These are phyloP conservation scores for Debaryomycetaceae sp. DNA, from an alignment of 1,139 yeast species.

Conservation along the genomic window DNA sequence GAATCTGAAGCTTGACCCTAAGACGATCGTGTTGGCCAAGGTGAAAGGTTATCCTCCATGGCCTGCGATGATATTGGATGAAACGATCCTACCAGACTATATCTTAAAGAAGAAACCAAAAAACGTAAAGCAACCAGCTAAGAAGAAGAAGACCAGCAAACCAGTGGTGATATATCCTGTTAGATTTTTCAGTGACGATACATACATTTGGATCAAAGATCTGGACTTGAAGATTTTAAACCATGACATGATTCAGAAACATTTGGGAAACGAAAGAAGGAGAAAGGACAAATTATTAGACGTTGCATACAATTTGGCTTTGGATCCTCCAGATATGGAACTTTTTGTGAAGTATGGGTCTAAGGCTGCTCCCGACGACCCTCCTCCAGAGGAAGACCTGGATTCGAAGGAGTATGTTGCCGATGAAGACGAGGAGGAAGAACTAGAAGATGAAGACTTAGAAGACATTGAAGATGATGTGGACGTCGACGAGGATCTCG, in stretches of 20 bases:
- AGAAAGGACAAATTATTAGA: conserved; percentile 37
- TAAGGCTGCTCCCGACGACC: conserved; percentile 24
- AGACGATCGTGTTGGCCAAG: conserved; percentile 61
- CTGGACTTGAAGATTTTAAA: conserved; percentile 38
- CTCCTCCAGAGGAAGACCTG: conserved; percentile 15
- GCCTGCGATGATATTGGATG: conserved; percentile 78
- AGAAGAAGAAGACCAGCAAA: conserved; percentile 15
- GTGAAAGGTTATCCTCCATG: conserved; percentile 78
- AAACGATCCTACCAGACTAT: conserved; percentile 51
- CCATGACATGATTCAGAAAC: conserved; percentile 25
- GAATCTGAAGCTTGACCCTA: conserved; percentile 14
- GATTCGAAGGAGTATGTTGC: conserved; percentile 19
- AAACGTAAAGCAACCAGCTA: conserved; percentile 19
- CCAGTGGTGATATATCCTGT: conserved; percentile 39
- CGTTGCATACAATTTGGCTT: conserved; percentile 39
- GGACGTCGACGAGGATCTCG: conserved; percentile 11
- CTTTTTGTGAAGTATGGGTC: conserved; percentile 43
- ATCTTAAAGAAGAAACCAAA: conserved; percentile 50
- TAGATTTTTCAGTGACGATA: conserved; percentile 63
- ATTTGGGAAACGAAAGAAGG: conserved; percentile 19
- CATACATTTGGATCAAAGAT: conserved; percentile 57
- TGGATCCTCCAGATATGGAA: conserved; percentile 43
- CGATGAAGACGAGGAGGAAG: conserved; percentile 16
- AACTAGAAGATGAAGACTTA: conserved; percentile 12
- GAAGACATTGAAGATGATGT: conserved; percentile 11